Percentiles rank a stretch among this genome's conserved stretches.
phyloP scores from a whole-genome alignment of 306 rosid species.

The Fragaria iinumae region DNA sequence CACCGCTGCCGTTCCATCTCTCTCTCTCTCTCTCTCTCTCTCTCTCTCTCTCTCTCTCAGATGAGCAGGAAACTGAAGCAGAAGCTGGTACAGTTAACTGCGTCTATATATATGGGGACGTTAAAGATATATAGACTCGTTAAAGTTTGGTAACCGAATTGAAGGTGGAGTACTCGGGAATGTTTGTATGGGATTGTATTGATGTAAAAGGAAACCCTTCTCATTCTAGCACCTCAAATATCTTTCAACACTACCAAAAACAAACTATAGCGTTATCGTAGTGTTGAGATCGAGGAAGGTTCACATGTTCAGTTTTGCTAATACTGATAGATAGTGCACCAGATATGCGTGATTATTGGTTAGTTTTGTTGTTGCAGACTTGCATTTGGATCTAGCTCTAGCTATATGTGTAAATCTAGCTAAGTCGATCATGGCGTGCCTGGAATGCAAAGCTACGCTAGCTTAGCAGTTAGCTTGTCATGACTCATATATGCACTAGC shows the following conservation, averaged over 20 bases:
- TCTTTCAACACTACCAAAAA: too few relatives aligned
- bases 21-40: neutral
- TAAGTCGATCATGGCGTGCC: slow-evolving; percentile 1
- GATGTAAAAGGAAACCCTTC: neutral
- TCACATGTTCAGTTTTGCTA: neutral
- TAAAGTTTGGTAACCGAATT: neutral
- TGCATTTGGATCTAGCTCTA: neutral
- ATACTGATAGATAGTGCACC: neutral
- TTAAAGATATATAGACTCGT: neutral
- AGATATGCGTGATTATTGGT: neutral
- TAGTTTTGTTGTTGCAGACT: neutral
- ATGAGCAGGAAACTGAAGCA: neutral
- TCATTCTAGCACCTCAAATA: too few relatives aligned
- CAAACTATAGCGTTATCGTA: neutral
- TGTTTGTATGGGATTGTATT: neutral
- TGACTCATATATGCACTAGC: neutral
- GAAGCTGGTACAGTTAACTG: neutral
- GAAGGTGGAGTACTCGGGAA: neutral
- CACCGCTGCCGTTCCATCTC: neutral
- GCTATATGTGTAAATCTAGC: neutral
- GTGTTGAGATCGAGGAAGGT: neutral
- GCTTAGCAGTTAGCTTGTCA: neutral
- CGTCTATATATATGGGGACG: neutral
- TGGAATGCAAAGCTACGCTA: neutral
- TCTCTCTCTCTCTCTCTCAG: too few relatives aligned